phyloP scores from a whole-genome alignment of 352 stramenopile species.

The Pythium insidiosum region DNA sequence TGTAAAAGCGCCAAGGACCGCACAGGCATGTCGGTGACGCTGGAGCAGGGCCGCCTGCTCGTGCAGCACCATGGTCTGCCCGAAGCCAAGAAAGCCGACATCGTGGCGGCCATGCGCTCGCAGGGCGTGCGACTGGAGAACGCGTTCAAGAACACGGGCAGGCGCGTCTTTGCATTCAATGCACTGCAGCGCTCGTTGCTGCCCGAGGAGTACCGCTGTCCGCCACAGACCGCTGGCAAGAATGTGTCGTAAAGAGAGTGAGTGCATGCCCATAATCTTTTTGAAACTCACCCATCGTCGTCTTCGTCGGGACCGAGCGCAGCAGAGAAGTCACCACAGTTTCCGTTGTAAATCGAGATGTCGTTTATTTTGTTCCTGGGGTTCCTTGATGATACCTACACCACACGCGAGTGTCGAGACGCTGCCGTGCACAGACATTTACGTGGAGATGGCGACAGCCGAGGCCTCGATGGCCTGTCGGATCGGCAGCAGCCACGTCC shows the following conservation, averaged over 20 bases:
- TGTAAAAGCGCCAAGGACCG: constrained; percentile 98
- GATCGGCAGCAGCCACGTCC: constrained; percentile 86
- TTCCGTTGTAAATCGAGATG: too few species aligned
- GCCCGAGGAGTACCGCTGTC: constrained; percentile 79
- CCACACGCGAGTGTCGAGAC: too few species aligned
- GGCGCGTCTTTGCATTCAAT: constrained; percentile 82
- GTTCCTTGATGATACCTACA: background rate
- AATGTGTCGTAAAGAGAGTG: constrained; percentile 54
- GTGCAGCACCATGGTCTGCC: constrained; percentile 70
- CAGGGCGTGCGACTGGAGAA: constrained; percentile 84
- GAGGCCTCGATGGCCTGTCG: constrained; percentile 76
- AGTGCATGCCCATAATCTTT: background rate
- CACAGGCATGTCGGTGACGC: constrained; percentile 96
- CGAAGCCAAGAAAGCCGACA: constrained; percentile 62
- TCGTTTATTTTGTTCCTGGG: background rate
- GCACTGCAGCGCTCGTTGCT: constrained; percentile 73
- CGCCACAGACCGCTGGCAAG: constrained; percentile 62
- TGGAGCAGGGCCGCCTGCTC: constrained; percentile 89
- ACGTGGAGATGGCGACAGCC: too few species aligned
- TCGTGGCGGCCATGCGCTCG: constrained; percentile 77
- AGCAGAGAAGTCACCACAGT: too few species aligned
- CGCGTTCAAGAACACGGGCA: constrained; percentile 75
- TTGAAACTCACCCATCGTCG: background rate
- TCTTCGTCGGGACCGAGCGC: too few species aligned
- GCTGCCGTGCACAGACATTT: too few species aligned